phyloP scores from a whole-genome alignment of 164 flowering plant species.

The Nymphaea colorata region DNA sequence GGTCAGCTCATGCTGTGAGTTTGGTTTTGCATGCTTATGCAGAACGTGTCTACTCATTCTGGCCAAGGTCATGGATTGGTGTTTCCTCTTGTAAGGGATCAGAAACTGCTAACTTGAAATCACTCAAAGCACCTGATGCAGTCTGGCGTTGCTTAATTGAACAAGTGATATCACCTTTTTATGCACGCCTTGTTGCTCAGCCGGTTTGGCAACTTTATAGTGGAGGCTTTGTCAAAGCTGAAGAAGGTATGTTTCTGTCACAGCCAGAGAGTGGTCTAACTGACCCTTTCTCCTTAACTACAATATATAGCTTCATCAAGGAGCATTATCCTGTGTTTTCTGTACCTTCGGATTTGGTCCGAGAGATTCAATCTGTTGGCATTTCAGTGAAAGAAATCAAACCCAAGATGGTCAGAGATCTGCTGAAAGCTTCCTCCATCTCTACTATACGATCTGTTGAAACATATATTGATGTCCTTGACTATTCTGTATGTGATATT shows the following conservation, averaged over 20 bases:
- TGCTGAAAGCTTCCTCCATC: conserved; percentile 55
- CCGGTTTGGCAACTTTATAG: conserved; percentile 95
- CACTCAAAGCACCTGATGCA: conserved; percentile 25
- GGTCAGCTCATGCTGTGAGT: conserved; percentile 29
- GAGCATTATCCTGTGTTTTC: conserved; percentile 96
- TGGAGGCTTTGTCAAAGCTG: conserved; percentile 77
- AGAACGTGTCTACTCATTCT: conserved; percentile 61
- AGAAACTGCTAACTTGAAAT: conserved; percentile 7
- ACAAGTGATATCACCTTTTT: conserved; percentile 75
- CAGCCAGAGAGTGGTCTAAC: conserved; percentile 61
- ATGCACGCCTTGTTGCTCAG: conserved; percentile 66
- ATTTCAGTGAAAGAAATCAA: conserved; percentile 64
- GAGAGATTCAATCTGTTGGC: conserved; percentile 85
- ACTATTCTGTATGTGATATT: conserved; percentile 84
- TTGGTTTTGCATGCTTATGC: conserved; percentile 43
- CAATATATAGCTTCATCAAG: conserved; percentile 85
- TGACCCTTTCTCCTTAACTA: conserved; percentile 50
- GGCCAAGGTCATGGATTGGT: conserved; percentile 57
- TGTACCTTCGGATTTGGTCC: conserved; percentile 94
- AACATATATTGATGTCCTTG: conserved; percentile 84
- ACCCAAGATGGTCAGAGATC: conserved; percentile 96
- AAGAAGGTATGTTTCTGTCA: conserved; percentile 95
- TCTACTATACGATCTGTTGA: conserved; percentile 66
- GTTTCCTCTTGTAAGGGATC: conserved; percentile 10
- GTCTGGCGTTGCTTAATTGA: conserved; percentile 73